A percentile compares a stretch with the other conserved stretches of the same genome.
Evolutionary conservation across 208 protist genomes (phyloP).

Genomic region (Leishmania tropica): DNA sequence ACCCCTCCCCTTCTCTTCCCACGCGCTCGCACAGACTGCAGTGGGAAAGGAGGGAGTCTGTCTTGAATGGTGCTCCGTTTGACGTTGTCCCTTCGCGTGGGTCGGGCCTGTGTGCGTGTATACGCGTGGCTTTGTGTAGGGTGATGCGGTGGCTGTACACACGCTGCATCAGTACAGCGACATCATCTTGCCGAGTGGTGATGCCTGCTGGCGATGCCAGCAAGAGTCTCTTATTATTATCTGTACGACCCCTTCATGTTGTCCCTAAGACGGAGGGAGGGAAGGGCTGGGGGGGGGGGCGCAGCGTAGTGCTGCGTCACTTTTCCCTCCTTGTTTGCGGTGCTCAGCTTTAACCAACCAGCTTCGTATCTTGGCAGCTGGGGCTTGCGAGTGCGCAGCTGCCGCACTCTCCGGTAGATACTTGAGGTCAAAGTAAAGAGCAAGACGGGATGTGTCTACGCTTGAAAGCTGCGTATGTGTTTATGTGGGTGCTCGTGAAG

Average conservation of each 20-base stretch:
- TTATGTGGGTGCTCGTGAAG: not conserved
- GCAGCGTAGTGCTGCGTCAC: not conserved
- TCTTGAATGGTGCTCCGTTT: not conserved
- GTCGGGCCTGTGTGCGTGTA: not conserved
- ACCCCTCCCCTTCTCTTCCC: not conserved
- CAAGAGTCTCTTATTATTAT: not conserved
- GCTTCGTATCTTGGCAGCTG: not conserved
- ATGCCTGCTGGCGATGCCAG: slow-evolving; percentile 32
- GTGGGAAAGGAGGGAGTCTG: not conserved
- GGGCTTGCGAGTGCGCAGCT: not conserved
- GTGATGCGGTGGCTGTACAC: not conserved
- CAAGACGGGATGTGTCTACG: not conserved
- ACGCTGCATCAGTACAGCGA: slow-evolving; percentile 40
- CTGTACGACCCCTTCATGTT: not conserved
- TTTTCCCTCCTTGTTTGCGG: not conserved
- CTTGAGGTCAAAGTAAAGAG: slow-evolving; percentile 5
- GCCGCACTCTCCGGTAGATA: not conserved
- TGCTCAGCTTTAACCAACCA: slow-evolving; percentile 1
- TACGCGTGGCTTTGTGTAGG: not conserved
- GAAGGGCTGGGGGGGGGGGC: not conserved
- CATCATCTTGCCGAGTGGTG: slow-evolving; percentile 9
- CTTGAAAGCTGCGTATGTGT: not conserved
- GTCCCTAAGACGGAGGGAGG: not conserved
- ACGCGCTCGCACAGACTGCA: not conserved
- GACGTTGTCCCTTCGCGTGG: not conserved